phyloP scores from a whole-genome alignment of 257 asterid genomes.

The Paulownia fortunei region DNA sequence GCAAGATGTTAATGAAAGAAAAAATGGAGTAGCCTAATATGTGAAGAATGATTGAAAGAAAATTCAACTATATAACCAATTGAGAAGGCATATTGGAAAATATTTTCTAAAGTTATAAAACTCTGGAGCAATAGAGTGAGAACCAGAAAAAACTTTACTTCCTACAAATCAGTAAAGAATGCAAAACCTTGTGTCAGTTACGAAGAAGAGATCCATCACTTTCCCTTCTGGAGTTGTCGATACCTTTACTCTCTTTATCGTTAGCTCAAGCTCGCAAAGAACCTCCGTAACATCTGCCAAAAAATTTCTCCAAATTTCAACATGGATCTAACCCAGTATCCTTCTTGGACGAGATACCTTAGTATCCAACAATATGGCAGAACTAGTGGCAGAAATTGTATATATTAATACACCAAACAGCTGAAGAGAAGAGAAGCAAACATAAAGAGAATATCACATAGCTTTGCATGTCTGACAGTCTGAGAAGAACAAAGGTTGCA shows the following conservation, averaged over 20 bases:
- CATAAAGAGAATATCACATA: no score
- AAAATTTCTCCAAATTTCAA: constrained; percentile 19
- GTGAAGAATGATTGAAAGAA: no score
- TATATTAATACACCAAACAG: constrained; percentile 1
- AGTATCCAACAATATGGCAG: constrained; percentile 18
- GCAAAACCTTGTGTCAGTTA: constrained; percentile 72
- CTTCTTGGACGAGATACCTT: constrained; percentile 7
- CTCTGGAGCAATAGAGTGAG: no score
- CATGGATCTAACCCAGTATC: constrained; percentile 23
- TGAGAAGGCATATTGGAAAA: neutral
- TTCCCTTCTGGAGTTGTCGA: constrained; percentile 88
- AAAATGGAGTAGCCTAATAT: no score
- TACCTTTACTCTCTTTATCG: constrained; percentile 72
- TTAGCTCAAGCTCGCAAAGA: constrained; percentile 76
- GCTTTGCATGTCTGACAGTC: no score
- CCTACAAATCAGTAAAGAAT: neutral
- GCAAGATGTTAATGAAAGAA: no score
- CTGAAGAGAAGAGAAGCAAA: no score
- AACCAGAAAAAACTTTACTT: neutral
- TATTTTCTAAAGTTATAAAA: neutral
- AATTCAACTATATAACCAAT: no score
- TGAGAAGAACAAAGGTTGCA: no score
- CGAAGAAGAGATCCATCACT: constrained; percentile 81
- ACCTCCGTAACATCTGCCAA: constrained; percentile 73
- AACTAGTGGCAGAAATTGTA: constrained; percentile 12